phyloP scores from a whole-genome alignment of 2,329 filamentous ascomycete genomes.

The Alternaria sp. region DNA sequence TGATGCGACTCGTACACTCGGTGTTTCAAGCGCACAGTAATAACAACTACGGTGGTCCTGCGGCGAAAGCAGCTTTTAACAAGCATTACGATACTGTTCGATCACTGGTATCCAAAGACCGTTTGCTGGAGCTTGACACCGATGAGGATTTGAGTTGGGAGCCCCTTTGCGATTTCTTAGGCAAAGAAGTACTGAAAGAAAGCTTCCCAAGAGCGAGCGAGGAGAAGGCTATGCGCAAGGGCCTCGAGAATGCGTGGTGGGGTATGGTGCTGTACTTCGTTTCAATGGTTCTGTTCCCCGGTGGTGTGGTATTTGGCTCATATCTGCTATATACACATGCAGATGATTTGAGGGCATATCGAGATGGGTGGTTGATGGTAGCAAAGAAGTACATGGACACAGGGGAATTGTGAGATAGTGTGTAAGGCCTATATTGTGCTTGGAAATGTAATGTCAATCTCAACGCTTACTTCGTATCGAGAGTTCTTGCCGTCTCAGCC shows the following conservation, averaged over 20 bases:
- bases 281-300: constrained; percentile 27
- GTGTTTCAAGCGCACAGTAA: constrained; percentile 36
- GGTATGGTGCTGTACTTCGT: constrained; percentile 32
- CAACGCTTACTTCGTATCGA: neutral
- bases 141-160: constrained; percentile 33
- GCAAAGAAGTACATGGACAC: constrained; percentile 26
- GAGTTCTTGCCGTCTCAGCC: neutral
- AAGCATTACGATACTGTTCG: constrained; percentile 39
- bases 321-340: constrained; percentile 20
- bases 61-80: constrained; percentile 33
- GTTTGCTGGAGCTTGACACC: constrained; percentile 39
- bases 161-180: constrained; percentile 42
- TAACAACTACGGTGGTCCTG: constrained; percentile 33
- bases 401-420: neutral
- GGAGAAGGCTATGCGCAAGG: constrained; percentile 29
- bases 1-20: constrained; percentile 33
- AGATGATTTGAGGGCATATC: constrained; percentile 19
- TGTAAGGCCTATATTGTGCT: neutral
- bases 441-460: neutral
- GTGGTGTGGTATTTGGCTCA: constrained; percentile 11
- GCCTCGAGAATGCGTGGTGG: constrained; percentile 33
- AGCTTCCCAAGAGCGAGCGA: constrained; percentile 35
- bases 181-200: constrained; percentile 27
- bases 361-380: constrained; percentile 19
- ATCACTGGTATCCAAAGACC: constrained; percentile 28